Conservation (phyloP, 2,329 filamentous ascomycete species). For the Alternaria rosae region DNA sequence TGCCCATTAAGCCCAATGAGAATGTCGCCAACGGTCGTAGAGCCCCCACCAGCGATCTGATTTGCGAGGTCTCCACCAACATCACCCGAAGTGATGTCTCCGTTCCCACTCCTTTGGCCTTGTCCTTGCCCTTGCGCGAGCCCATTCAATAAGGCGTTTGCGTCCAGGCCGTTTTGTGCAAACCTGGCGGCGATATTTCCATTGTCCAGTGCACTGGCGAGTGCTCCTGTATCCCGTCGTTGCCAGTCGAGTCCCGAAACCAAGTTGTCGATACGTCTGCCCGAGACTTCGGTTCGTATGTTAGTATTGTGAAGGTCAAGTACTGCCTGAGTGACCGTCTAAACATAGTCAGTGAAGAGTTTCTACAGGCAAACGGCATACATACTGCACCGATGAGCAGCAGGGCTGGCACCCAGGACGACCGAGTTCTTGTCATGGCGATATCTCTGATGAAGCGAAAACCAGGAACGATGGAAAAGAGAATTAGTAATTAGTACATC, state of each 20-base stretch:
- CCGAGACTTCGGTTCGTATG: constrained; percentile 29
- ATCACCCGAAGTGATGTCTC: constrained; percentile 14
- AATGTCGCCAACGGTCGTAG: constrained; percentile 17
- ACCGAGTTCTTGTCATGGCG: constrained; percentile 43
- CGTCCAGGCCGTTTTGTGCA: constrained; percentile 27
- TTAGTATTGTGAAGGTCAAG: constrained; percentile 35
- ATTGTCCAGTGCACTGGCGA: constrained; percentile 18
- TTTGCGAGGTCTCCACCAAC: constrained; percentile 26
- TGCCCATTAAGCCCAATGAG: constrained; percentile 21
- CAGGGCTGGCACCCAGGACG: constrained; percentile 33
- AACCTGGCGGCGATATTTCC: constrained; percentile 20
- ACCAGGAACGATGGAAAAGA: constrained; percentile 1
- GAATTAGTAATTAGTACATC: constrained; percentile 42
- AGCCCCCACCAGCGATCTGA: constrained; percentile 27
- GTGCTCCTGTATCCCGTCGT: constrained; percentile 18
- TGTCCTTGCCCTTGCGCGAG: constrained; percentile 22
- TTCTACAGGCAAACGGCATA: neutral
- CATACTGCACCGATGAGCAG: constrained; percentile 43
- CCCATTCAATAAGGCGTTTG: constrained; percentile 27
- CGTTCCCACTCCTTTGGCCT: constrained; percentile 5
- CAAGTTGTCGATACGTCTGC: constrained; percentile 35
- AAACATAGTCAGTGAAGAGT: constrained; percentile 23
- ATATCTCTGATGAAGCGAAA: neutral
- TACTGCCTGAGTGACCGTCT: constrained; percentile 37
- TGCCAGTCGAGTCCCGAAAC: constrained; percentile 31